Percentiles rank a stretch among this genome's conserved stretches.
Evolutionary conservation across 2,329 filamentous ascomycete species (phyloP).

Genomic region (Fusarium stilboides): DNA sequence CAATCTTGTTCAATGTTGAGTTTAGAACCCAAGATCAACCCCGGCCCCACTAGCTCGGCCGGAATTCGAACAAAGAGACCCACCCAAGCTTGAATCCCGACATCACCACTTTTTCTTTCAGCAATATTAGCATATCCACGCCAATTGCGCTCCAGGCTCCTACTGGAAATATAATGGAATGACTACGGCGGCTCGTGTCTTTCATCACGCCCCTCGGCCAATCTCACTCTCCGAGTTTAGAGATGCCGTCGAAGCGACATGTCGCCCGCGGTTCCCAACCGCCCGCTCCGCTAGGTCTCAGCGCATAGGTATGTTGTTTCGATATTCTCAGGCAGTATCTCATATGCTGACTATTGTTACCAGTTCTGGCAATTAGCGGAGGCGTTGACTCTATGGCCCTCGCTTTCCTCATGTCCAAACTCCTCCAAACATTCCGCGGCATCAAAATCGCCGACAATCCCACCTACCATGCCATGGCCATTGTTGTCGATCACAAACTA

Average conservation of each 20-base stretch:
- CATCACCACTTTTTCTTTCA: constrained; percentile 30
- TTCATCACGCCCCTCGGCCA: constrained; percentile 58
- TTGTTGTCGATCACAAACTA: constrained; percentile 72
- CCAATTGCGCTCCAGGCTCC: constrained; percentile 37
- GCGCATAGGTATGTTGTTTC: constrained; percentile 60
- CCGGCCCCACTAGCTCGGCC: constrained; percentile 26
- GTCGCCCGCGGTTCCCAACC: constrained; percentile 65
- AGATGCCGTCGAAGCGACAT: constrained; percentile 66
- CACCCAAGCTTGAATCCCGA: constrained; percentile 32
- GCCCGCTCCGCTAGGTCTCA: constrained; percentile 55
- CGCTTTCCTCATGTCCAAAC: constrained; percentile 77
- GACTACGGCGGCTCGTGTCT: constrained; percentile 52
- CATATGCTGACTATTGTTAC: not conserved
- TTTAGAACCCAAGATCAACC: no score
- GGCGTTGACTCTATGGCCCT: constrained; percentile 99
- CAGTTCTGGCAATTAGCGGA: constrained; percentile 87
- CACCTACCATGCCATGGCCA: constrained; percentile 58
- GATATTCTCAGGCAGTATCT: not conserved
- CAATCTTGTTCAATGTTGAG: no score
- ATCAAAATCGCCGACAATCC: constrained; percentile 64
- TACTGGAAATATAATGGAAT: constrained; percentile 53
- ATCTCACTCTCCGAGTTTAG: constrained; percentile 57
- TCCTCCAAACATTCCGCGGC: constrained; percentile 54
- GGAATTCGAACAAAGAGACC: constrained; percentile 24
- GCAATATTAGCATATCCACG: not conserved